phyloP scores from a whole-genome alignment of 2,329 filamentous ascomycete genomes.

The Penicillium sp. region DNA sequence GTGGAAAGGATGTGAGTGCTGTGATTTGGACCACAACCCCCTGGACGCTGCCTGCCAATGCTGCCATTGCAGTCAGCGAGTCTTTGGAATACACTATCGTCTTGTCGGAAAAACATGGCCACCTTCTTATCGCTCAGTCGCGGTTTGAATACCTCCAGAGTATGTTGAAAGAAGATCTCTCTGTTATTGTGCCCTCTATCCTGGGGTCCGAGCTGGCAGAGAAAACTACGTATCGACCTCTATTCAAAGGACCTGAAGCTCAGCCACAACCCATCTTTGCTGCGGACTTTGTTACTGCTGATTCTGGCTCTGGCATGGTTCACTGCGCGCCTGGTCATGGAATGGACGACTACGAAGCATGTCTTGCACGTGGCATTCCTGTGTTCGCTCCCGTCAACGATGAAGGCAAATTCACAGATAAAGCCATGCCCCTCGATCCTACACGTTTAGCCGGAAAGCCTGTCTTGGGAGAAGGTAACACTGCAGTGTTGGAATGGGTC shows the following conservation, averaged over 20 bases:
- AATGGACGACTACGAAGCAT: constrained; percentile 91
- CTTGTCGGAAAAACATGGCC: constrained; percentile 54
- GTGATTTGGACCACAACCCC: constrained; percentile 99
- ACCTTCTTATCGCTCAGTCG: constrained; percentile 69
- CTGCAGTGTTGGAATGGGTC: constrained; percentile 69
- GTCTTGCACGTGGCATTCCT: constrained; percentile 66
- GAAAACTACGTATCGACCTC: constrained; percentile 65
- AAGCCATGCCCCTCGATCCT: constrained; percentile 72
- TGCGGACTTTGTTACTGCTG: constrained; percentile 83
- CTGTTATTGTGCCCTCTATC: constrained; percentile 58
- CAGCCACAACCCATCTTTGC: constrained; percentile 69
- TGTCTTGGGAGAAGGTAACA: constrained; percentile 69
- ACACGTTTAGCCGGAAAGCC: constrained; percentile 66
- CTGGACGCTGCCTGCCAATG: constrained; percentile 94
- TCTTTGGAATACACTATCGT: constrained; percentile 73
- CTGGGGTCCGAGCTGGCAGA: constrained; percentile 65
- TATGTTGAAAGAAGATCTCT: constrained; percentile 51
- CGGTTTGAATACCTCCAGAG: constrained; percentile 61
- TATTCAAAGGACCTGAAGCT: constrained; percentile 61
- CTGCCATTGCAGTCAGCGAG: constrained; percentile 77
- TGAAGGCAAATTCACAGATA: constrained; percentile 74
- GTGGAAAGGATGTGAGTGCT: constrained; percentile 62
- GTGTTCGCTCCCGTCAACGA: constrained; percentile 82
- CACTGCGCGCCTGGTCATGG: constrained; percentile 93
- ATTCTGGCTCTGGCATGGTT: constrained; percentile 93